Evolutionary conservation across 441 rosid genomes (phyloP).

Genomic region (Pelargonium cotyledonis): DNA sequence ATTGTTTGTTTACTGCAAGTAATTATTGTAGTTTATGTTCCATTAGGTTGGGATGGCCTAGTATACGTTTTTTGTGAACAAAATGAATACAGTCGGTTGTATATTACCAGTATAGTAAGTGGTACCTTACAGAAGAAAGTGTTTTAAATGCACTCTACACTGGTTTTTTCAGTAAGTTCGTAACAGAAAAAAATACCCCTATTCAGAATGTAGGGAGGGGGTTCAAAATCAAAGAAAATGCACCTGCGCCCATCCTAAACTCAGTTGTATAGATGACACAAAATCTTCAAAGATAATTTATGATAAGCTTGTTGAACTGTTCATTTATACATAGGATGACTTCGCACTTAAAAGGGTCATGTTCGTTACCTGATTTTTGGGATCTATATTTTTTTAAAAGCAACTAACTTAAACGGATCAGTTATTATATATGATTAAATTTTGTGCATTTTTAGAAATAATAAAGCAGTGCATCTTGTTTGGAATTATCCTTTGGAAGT

Average conservation of each 20-base stretch:
- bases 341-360: background rate
- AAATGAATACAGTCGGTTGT: background rate
- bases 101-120: background rate
- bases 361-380: background rate
- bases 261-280: background rate
- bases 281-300: background rate
- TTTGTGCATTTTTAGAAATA: background rate
- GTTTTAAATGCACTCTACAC: background rate
- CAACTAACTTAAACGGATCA: background rate
- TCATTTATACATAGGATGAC: background rate
- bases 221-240: background rate
- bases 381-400: background rate
- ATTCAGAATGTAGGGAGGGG: background rate
- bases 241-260: background rate
- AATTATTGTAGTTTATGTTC: slow-evolving; percentile 2
- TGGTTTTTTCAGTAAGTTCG: background rate
- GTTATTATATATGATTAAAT: background rate
- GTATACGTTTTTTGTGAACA: background rate
- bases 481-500: background rate
- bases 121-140: background rate
- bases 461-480: background rate
- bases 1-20: slow-evolving; percentile 7
- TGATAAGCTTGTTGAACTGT: background rate
- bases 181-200: background rate
- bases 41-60: background rate